phyloP scores from a whole-genome alignment of 2,329 filamentous ascomycete species.

The Alternaria hordeiaustralica region DNA sequence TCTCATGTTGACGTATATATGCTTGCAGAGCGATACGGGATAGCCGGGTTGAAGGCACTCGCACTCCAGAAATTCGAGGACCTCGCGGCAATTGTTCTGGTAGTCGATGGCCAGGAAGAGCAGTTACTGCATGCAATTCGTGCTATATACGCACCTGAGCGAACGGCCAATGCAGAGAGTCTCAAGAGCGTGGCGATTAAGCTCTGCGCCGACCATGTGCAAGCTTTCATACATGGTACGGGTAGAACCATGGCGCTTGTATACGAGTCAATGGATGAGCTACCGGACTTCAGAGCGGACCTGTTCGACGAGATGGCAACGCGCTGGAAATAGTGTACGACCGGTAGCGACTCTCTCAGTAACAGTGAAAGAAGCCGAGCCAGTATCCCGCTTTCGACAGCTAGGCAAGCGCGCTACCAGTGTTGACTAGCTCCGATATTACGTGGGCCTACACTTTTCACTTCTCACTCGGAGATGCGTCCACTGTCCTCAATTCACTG shows the following conservation, averaged over 20 bases:
- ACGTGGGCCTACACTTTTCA: not conserved
- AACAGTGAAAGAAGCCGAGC: not conserved
- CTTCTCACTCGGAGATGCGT: not conserved
- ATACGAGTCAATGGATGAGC: conserved; percentile 38
- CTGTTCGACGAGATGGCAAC: conserved; percentile 39
- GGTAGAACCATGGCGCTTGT: conserved; percentile 35
- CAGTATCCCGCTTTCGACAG: not conserved
- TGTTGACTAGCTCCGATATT: not conserved
- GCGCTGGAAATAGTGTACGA: conserved; percentile 27
- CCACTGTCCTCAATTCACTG: not conserved
- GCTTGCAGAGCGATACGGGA: conserved; percentile 37
- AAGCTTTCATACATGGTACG: conserved; percentile 35
- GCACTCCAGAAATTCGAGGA: conserved; percentile 38
- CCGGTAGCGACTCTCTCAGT: not conserved
- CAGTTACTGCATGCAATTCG: conserved; percentile 33
- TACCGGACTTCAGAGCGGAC: conserved; percentile 38
- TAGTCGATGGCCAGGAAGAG: conserved; percentile 31
- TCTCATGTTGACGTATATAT: conserved; percentile 40
- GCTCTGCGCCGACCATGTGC: conserved; percentile 39
- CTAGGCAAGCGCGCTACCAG: not conserved
- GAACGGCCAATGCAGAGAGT: conserved; percentile 29
- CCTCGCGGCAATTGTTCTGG: conserved; percentile 26
- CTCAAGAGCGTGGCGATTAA: conserved; percentile 28
- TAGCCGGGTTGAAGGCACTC: conserved; percentile 32
- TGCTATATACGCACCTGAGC: conserved; percentile 33